Percentiles rank a stretch among this genome's conserved stretches.
phyloP scores from a whole-genome alignment of 1,284 basidiomycete genomes.

The Tausonia pullulans region DNA sequence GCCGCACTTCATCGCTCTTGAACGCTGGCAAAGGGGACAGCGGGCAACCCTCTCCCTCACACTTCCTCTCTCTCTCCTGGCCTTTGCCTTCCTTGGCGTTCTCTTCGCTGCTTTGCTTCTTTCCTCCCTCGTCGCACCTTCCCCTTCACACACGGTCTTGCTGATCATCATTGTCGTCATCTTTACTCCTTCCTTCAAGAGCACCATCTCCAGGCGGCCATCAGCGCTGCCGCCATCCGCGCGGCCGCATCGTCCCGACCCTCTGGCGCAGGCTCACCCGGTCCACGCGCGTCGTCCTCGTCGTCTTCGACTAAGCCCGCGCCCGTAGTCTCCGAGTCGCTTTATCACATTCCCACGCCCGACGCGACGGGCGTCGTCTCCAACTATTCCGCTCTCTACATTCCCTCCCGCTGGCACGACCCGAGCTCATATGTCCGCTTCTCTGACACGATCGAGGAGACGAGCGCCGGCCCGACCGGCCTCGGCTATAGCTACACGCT shows the following conservation, averaged over 20 bases:
- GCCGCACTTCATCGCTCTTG: too few species aligned
- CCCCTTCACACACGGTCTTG: not conserved
- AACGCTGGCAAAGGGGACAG: not conserved
- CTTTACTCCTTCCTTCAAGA: conserved; percentile 37
- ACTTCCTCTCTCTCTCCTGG: conserved; percentile 36
- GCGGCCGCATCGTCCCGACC: conserved; percentile 32
- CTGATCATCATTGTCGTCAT: not conserved
- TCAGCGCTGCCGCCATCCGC: conserved; percentile 42
- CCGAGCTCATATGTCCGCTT: conserved; percentile 69
- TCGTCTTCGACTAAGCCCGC: conserved; percentile 13
- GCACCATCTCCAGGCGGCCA: conserved; percentile 79
- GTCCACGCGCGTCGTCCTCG: conserved; percentile 28
- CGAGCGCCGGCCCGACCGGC: conserved; percentile 32
- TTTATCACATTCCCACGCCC: conserved; percentile 81
- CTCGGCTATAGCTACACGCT: conserved; percentile 68
- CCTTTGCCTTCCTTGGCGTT: conserved; percentile 24
- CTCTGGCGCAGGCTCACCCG: conserved; percentile 17
- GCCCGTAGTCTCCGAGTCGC: conserved; percentile 23
- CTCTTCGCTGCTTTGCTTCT: conserved; percentile 42
- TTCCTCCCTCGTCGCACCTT: conserved; percentile 40
- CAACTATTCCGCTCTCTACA: conserved; percentile 56
- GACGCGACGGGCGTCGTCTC: conserved; percentile 72
- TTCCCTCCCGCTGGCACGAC: conserved; percentile 56
- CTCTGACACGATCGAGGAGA: conserved; percentile 81
- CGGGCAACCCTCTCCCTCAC: not conserved